Percentiles rank a stretch among this genome's conserved stretches.
Evolutionary conservation across 1,284 basidiomycete genomes (phyloP).

Genomic region (Cutaneotrichosporon sp.): DNA sequence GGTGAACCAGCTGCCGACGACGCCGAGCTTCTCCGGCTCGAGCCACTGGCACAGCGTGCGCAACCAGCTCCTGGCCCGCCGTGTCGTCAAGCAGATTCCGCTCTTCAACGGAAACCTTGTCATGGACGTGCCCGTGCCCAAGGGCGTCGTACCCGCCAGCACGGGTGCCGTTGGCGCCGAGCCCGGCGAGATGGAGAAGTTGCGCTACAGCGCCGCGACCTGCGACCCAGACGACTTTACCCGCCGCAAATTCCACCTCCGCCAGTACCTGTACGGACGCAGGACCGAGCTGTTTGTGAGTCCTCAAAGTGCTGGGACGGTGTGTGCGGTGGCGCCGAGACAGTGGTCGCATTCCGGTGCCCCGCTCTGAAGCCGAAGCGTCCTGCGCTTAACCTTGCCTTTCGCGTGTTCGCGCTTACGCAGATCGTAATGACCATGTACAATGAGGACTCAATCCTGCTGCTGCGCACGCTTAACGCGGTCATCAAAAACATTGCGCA

Average conservation of each 20-base stretch:
- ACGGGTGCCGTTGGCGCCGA: constrained; percentile 52
- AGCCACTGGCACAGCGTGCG: constrained; percentile 45
- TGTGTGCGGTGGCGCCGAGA: background rate
- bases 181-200: constrained; percentile 75
- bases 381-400: background rate
- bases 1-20: constrained; percentile 20
- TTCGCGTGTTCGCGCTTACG: constrained; percentile 5
- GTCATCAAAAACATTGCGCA: constrained; percentile 88
- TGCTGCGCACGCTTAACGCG: constrained; percentile 82
- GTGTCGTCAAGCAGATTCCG: constrained; percentile 73
- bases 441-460: constrained; percentile 88
- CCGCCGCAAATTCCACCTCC: constrained; percentile 66
- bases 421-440: constrained; percentile 90
- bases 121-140: constrained; percentile 74
- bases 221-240: constrained; percentile 60
- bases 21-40: constrained; percentile 33
- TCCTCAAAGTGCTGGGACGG: background rate
- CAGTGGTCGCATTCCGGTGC: background rate
- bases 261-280: constrained; percentile 79
- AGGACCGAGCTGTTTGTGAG: constrained; percentile 78
- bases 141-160: constrained; percentile 57
- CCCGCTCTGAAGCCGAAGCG: background rate
- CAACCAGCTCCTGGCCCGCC: constrained; percentile 41
- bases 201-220: constrained; percentile 61
- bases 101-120: constrained; percentile 79